Base-by-base conservation (phyloP, 345 rosid species). In the Orychophragmus violaceus region DNA sequence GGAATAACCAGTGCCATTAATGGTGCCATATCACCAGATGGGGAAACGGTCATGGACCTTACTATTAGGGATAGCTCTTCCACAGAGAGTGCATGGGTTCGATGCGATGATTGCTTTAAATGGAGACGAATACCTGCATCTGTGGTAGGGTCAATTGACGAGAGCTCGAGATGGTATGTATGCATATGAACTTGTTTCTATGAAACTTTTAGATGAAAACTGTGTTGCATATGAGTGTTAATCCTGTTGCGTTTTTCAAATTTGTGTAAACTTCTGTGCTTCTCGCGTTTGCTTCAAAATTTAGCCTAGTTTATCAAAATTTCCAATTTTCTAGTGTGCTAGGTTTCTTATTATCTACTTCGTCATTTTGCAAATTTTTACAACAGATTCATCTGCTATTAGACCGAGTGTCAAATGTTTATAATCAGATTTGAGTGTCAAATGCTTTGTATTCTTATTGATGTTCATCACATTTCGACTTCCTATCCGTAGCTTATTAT, bases 51-150 rank as follows among this genome's bases (percentile, higher is more conserved):
- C 52, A 29, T 79, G 54, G 60, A 72, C 37, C 71, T 52, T 55
- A 55, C 68, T 55, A 62, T 68, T 48, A 82, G 81, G 77, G 80
- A 83, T 68, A 44, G 28, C 62, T 44, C 50, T 51, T 79, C 82
- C 46, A 19, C 66, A 1, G 88, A 82, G 58, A 77, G 70, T 83
- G 96, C 99, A 9, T 94, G 99, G 99, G 99, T 90, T 73, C 82
- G 79, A 25, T 94, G 99, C 79, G 99, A 94, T 76, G 95, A 83
- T 69, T 94, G 97, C 74, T 79, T 73, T 48, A 88, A 94, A 83
- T 94, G 99, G 99, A 83, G 99, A 75, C 89, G 92, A 23, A 90
- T 94, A 66, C 84, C 91, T 42, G 86, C 84, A 76, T 62, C 80
- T 53, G 84, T 88, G 62, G 89, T 84, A 14, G 82, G 78, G 62